Evolutionary conservation across 257 asterid species (phyloP).

Genomic region (Lycium ferocissimum): DNA sequence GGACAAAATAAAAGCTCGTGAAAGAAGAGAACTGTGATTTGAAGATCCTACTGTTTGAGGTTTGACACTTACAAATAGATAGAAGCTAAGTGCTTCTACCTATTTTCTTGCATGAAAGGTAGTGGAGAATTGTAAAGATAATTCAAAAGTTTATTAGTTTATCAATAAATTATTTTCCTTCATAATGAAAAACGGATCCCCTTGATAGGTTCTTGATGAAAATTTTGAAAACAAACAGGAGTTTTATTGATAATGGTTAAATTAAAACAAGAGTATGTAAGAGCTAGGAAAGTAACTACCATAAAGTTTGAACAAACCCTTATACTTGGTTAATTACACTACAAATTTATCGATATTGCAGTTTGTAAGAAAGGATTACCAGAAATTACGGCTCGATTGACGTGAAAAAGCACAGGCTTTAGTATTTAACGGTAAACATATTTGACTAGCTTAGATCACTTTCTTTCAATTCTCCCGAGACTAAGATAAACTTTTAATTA

Average conservation of each 20-base stretch:
- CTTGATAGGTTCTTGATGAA: neutral
- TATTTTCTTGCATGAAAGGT: no score
- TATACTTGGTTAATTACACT: neutral
- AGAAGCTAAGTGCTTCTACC: no score
- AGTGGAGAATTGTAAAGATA: no score
- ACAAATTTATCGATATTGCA: neutral
- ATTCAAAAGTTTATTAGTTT: no score
- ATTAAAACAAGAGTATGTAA: no score
- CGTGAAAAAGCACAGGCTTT: conserved; percentile 12
- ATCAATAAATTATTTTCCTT: no score
- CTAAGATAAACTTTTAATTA: neutral
- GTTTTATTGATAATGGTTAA: neutral
- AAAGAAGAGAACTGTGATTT: no score
- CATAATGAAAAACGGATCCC: no score
- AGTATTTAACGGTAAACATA: neutral
- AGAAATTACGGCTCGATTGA: conserved; percentile 10
- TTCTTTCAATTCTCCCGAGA: neutral
- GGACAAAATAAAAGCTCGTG: no score
- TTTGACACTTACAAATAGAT: no score
- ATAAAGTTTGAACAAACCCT: neutral
- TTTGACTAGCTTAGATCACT: conserved; percentile 3
- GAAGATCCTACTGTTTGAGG: no score
- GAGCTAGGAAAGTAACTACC: neutral
- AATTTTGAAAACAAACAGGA: neutral
- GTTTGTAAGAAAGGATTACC: neutral